A percentile compares a stretch with the other conserved stretches of the same genome.
These are phyloP conservation scores for Penicillium sp. DNA, from an alignment of 2,329 filamentous ascomycete species.

Conservation along the genomic window DNA sequence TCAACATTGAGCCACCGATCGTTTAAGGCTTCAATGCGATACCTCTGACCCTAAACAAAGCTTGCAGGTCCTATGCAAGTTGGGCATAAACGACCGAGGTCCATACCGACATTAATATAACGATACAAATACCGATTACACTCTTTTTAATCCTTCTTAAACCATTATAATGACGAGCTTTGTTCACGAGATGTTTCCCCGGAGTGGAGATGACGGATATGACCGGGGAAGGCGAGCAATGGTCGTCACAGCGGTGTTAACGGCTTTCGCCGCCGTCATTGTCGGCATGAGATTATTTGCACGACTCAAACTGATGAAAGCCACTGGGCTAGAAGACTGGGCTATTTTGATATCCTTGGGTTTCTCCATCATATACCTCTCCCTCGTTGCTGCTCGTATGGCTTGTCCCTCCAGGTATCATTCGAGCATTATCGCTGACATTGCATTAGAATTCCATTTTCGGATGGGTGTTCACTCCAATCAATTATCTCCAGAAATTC, in stretches of 20 bases:
- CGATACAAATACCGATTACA: neutral
- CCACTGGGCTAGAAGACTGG: constrained; percentile 36
- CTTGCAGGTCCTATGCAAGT: neutral
- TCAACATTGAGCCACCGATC: neutral
- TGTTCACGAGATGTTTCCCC: constrained; percentile 18
- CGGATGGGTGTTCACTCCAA: constrained; percentile 27
- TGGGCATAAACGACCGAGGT: constrained; percentile 1
- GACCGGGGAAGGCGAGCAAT: constrained; percentile 28
- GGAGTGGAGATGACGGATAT: constrained; percentile 17
- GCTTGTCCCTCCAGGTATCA: neutral
- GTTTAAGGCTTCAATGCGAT: neutral
- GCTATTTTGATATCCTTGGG: constrained; percentile 29
- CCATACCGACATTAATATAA: constrained; percentile 15
- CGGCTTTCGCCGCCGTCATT: constrained; percentile 21
- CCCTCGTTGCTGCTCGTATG: constrained; percentile 29
- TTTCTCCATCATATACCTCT: constrained; percentile 29
- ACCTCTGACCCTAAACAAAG: neutral
- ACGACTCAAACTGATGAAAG: constrained; percentile 29
- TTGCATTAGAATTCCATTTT: constrained; percentile 25
- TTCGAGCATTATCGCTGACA: constrained; percentile 5
- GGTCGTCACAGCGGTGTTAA: constrained; percentile 33
- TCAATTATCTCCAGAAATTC: constrained; percentile 12
- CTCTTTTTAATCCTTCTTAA: constrained; percentile 7
- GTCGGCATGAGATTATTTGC: constrained; percentile 32
- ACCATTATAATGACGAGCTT: constrained; percentile 13